Conservation (phyloP, 345 rosid genomes). For the Corchorus capsularis region DNA sequence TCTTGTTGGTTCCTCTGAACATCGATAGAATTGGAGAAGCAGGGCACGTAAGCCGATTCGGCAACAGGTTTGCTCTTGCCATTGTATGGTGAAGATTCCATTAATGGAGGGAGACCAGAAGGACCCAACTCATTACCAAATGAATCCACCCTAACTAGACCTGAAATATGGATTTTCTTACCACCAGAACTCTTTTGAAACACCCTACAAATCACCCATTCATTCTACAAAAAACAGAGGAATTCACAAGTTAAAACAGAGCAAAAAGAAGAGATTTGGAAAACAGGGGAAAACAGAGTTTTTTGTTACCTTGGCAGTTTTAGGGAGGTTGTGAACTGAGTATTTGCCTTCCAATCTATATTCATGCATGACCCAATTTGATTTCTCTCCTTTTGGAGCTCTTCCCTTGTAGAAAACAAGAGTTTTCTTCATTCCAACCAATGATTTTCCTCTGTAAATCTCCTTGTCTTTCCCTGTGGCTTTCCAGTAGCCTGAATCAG, state of each 20-base stretch:
- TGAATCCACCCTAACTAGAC: slow-evolving; percentile 36
- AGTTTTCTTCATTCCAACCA: slow-evolving; percentile 96
- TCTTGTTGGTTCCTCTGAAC: slow-evolving; percentile 37
- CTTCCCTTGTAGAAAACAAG: slow-evolving; percentile 89
- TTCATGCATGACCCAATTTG: slow-evolving; percentile 96
- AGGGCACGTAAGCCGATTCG: slow-evolving; percentile 66
- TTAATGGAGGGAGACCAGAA: slow-evolving; percentile 63
- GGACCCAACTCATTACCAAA: slow-evolving; percentile 45
- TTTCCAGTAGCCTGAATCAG: slow-evolving; percentile 92
- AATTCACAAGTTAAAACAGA: neutral
- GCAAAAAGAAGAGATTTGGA: neutral
- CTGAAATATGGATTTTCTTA: slow-evolving; percentile 69
- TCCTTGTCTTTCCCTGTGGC: slow-evolving; percentile 95
- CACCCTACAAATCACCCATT: slow-evolving; percentile 92
- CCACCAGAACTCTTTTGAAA: slow-evolving; percentile 76
- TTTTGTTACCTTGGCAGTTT: slow-evolving; percentile 65
- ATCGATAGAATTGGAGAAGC: slow-evolving; percentile 64
- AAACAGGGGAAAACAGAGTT: slow-evolving; percentile 18
- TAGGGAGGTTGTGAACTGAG: slow-evolving; percentile 71
- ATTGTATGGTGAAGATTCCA: slow-evolving; percentile 49
- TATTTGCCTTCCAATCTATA: slow-evolving; percentile 76
- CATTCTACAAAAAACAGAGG: slow-evolving; percentile 49
- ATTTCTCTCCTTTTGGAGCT: slow-evolving; percentile 87
- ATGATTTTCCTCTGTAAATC: slow-evolving; percentile 63
- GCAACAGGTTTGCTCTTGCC: slow-evolving; percentile 31